Evolutionary conservation across 1,284 basidiomycete genomes (phyloP), one percentile per base, ranked within the genome.

Genomic region (Pisolithus thermaeus): DNA sequence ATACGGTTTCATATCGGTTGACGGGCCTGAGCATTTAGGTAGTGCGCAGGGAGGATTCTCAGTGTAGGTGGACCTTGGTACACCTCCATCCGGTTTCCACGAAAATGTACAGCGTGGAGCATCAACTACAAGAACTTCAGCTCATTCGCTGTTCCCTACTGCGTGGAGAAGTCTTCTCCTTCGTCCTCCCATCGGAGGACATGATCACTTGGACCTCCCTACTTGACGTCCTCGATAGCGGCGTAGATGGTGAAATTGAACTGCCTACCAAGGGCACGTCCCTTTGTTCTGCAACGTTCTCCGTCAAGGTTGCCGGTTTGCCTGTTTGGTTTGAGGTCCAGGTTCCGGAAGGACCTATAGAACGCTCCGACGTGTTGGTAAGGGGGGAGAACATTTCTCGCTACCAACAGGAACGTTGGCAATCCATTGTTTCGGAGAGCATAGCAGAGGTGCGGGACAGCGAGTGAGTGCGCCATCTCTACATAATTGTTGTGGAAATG

Each of bases 61-160:
- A 1, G 8, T 8, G 30, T 30, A 30, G 30, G 30, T 30, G 9
- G 11, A 9, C 8, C 11, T 12, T 9, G 2, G 9, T 30, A 30
- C 30, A 30, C 30, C 9, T 30, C 30, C 30, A 30, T 9, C 9
- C 11, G 12, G 22, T 20, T 6, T 18, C 39, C 4, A 9, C 20
- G 39, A 12, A 20, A 11, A 22, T 23, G 39, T 4, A 41, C 7
- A 12, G 25, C n/a, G 2, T 49, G 3, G 12, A 28, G 1, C 23
- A 35, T 27, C 68, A 70, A 25, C 65, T 80, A 23, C 75, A 77
- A 61, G 80, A 83, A 59, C 65, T 83, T 0, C 71, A 77, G 41
- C 66, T 84, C 28, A 72, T 84, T 8, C 69, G 68, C 49, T 79
- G 74, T 35, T 85, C 84, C 0, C 72, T 88, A 1, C 71, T 88